Evolutionary conservation across 1,139 yeast genomes (phyloP), one percentile per base, ranked within the genome.

Genomic region (Torulaspora pretoriensis): DNA sequence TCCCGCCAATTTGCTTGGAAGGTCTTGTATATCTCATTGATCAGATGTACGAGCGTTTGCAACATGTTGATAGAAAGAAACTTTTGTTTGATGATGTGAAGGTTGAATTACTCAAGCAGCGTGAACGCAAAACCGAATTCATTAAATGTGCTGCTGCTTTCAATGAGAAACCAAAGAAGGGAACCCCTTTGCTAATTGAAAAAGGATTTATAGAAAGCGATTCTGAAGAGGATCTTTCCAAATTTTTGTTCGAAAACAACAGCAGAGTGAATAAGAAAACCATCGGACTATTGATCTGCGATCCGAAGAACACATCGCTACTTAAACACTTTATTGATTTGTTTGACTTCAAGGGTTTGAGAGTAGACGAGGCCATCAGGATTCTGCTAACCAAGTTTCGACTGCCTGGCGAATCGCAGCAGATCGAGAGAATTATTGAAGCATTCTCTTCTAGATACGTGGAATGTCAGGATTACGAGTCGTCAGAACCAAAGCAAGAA

Each of bases 341-440:
- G 45, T 84, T 90, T 65, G 94, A 90, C 50, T 92, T 90, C 60
- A 68, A 73, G 29, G 83, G 78, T 12, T 71, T 85, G 54, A 75
- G 98, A 57, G 89, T 94, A 2, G 98, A 94, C 65, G 97, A 92
- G 64, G 97, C 97, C 0, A 71, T 94, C 47, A 75, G 99, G 56
- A 75, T 87, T 43, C 67, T 94, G 50, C 72, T 94, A 54, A 84
- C 87, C 43, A 77, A 86, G 12, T 92, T 94, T 61, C 78, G 99
- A 64, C 73, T 94, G 45, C 98, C 98, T 0, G 99, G 99, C 41
- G 99, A 94, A 67, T 83, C 97, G 0, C 97, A 89, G 60, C 96
- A 88, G 63, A 92, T 94, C 63, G 97, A 90, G 64, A 77, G 96
- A 59, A 78, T 92, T 14, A 86, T 94, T 34, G 97, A 90, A 59